phyloP scores from a whole-genome alignment of 805 yeast species.

The Schizosaccharomyces osmophilus region DNA sequence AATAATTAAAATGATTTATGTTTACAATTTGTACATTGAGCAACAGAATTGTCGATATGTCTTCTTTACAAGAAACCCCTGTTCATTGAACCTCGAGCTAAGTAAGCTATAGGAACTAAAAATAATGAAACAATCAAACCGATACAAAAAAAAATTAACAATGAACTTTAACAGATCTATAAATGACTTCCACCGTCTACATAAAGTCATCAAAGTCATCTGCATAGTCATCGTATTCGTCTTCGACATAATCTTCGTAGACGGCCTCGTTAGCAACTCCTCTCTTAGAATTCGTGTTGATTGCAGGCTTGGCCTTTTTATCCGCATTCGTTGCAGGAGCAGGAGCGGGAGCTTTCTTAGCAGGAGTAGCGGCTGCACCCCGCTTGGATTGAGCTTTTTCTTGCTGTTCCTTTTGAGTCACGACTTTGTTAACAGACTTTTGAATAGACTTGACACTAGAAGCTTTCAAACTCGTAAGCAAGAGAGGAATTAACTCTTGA shows the following conservation, averaged over 20 bases:
- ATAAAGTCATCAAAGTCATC: conserved; percentile 1
- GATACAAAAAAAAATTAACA: background rate
- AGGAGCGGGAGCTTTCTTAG: background rate
- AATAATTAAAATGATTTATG: conserved; percentile 12
- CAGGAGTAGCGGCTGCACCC: background rate
- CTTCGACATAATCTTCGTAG: background rate
- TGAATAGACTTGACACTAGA: background rate
- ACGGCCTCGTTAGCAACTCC: background rate
- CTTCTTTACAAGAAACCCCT: too few species aligned
- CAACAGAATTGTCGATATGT: too few species aligned
- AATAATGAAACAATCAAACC: background rate
- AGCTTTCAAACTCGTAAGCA: background rate
- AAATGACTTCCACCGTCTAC: background rate
- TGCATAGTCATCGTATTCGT: background rate
- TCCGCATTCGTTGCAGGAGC: background rate
- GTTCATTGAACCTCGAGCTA: too few species aligned
- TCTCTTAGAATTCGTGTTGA: background rate
- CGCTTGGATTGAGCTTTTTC: background rate
- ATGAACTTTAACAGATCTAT: background rate
- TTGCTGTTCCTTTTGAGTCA: background rate
- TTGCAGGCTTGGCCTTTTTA: background rate
- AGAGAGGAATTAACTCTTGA: background rate
- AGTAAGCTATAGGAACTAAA: too few species aligned
- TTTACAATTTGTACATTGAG: background rate
- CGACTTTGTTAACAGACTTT: background rate